Evolutionary conservation across 2,329 filamentous ascomycete species (phyloP), one percentile per base, ranked within the genome.

Genomic region (Xenoacremonium recifei): DNA sequence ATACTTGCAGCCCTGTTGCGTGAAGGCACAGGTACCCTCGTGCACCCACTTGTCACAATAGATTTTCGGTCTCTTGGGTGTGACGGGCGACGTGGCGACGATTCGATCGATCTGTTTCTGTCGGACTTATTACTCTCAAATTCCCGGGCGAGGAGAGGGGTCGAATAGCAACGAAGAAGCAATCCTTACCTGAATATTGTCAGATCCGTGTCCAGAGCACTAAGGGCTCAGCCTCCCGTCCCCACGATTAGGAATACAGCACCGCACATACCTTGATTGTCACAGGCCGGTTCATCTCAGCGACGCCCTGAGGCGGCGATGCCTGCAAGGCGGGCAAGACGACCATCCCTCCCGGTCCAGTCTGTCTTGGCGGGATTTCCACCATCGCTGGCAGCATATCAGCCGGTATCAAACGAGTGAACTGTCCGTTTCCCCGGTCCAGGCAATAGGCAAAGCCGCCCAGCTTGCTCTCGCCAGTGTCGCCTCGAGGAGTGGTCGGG

Each of bases 31-130:
- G 32, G 87, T 81, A 16, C 89, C 90, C 44, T 87, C 84, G 54
- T 88, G 84, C 40, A 96, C 84, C 90, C 90, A 96, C 64, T 92
- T 89, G 44, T 89, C 88, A 66, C 90, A 96, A 64, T 86, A 95
- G 18, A 85, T 70, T 62, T 95, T 95, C 44, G 64, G 60, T 18
- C 60, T 61, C 56, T 77, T 80, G 5, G 66, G 63, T 5, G 58
- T 58, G 10, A 70, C 63, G 15, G 67, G 66, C 5, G 50, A 53
- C 4, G 50, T 52, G 15, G 60, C 53, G 23, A 64, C 50, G 35
- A 65, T 65, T 30, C 50, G 52, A 37, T 65, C 65, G 38, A 67
- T 68, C 6, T 58, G 61, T 12, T 56, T 59, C 65, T 67, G 25
- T 9, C 18, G 11, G 3, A 1, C 16, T 36, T 34, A n/a, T 55